A percentile compares a stretch with the other conserved stretches of the same genome.
These are phyloP conservation scores for Ocimum tenuiflorum DNA, from an alignment of 257 asterid genomes.

Conservation along the genomic window DNA sequence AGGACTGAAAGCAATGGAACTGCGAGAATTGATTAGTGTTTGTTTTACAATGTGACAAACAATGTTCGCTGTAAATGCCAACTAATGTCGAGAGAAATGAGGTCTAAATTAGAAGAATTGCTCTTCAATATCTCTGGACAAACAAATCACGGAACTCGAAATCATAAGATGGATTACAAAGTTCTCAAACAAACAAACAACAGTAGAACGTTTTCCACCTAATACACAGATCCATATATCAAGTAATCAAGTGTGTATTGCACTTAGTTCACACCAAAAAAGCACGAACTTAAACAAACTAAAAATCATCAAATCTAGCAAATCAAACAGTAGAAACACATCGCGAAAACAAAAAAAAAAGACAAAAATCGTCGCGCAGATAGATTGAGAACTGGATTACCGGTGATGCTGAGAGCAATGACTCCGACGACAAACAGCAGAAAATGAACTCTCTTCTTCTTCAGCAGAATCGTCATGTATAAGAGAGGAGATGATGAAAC, in stretches of 20 bases:
- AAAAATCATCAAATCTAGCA: not conserved
- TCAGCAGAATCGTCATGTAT: constrained; percentile 42
- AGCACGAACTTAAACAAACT: not conserved
- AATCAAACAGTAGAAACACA: not conserved
- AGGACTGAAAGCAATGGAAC: not conserved
- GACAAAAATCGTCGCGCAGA: not conserved
- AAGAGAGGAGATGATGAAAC: not conserved
- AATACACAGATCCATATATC: not conserved
- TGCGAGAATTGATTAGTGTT: not conserved
- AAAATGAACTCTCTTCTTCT: constrained; percentile 62
- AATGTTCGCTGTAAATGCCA: not conserved
- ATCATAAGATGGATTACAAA: not conserved
- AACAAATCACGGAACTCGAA: not conserved
- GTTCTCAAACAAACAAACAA: not conserved
- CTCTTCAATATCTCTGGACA: not conserved
- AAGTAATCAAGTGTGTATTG: too few species aligned
- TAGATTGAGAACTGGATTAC: constrained; percentile 26
- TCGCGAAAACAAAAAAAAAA: too few species aligned
- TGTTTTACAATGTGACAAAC: not conserved
- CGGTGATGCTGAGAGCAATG: constrained; percentile 61
- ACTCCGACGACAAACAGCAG: constrained; percentile 52
- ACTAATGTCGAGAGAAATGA: not conserved
- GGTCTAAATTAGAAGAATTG: not conserved
- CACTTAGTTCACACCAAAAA: not conserved
- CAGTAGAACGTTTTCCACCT: not conserved